Evolutionary conservation across 352 stramenopile genomes (phyloP), one percentile per base, ranked within the genome.

Genomic region (Ophiocytium majus): DNA sequence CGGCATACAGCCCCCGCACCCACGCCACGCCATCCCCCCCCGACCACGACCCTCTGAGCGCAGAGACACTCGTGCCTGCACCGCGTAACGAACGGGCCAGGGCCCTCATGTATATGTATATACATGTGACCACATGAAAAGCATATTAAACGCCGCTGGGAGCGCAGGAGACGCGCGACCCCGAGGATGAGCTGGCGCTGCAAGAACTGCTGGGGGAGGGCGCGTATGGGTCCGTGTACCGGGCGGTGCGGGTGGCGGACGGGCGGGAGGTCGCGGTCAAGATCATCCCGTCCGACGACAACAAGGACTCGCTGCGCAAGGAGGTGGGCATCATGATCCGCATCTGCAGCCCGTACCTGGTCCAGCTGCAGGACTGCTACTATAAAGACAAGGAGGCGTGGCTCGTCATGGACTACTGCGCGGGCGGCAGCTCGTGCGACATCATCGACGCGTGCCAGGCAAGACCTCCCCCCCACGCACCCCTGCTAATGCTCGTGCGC

Each of bases 401-500:
- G 92, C 91, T 96, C 28, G 92, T 93, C 0, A 97, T 97, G 93
- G 93, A 97, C 82, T 94, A 95, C 86, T 96, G 93, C 80, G 93
- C 90, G 14, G 93, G 93, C 28, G 93, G 93, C 0, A 95, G 92
- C 0, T 91, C 95, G 1, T 92, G 91, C 76, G 93, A 96, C 50
- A 89, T 96, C 36, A 82, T 91, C 34, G 88, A 91, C 63, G 89
- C 89, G 28, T 87, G 80, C 80, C 74, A 83, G 74, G 85, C 79
- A 9, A 43, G 35, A 78, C 14, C n/a, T n/a, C n/a, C n/a, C n/a
- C n/a, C n/a, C n/a, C n/a, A n/a, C n/a, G n/a, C n/a, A n/a, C n/a
- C n/a, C n/a, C n/a, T n/a, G n/a, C n/a, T n/a, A n/a, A n/a, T n/a
- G n/a, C n/a, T n/a, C n/a, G n/a, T n/a, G n/a, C n/a, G n/a, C n/a